phyloP scores from a whole-genome alignment of 2,329 filamentous ascomycete species.

The Ascochyta clinopodiicola region DNA sequence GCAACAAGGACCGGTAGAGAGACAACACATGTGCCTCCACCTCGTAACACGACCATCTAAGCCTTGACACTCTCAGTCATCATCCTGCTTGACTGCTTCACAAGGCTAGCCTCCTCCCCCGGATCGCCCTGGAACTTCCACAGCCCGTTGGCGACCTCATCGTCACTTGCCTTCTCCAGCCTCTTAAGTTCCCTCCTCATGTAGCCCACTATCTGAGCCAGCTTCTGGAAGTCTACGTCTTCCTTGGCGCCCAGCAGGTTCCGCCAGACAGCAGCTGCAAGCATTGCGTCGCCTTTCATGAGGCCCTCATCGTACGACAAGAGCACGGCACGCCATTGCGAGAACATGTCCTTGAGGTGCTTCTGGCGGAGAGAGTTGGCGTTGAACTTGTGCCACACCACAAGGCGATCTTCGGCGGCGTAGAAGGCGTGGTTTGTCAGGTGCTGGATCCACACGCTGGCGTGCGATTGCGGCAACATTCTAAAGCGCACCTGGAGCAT shows the following conservation, averaged over 20 bases:
- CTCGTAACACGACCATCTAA: background rate
- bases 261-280: conserved; percentile 87
- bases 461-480: conserved; percentile 72
- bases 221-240: conserved; percentile 65
- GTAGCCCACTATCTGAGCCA: conserved; percentile 69
- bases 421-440: conserved; percentile 95
- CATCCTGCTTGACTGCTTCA: conserved; percentile 33
- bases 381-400: conserved; percentile 74
- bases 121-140: conserved; percentile 59
- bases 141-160: conserved; percentile 55
- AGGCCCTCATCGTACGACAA: conserved; percentile 85
- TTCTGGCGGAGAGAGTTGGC: conserved; percentile 63
- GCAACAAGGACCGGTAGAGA: background rate
- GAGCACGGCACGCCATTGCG: conserved; percentile 88
- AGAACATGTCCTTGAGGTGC: conserved; percentile 83
- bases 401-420: conserved; percentile 84
- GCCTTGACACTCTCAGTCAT: conserved; percentile 29
- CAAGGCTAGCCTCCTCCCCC: conserved; percentile 42
- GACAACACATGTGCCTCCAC: background rate
- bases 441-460: conserved; percentile 83
- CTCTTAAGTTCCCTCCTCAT: conserved; percentile 64
- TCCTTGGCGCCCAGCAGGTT: conserved; percentile 83
- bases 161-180: conserved; percentile 62
- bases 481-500: conserved; percentile 83
- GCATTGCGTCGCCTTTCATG: conserved; percentile 75